phyloP scores from a whole-genome alignment of 2,329 filamentous ascomycete species.

The Phialophora expanda region DNA sequence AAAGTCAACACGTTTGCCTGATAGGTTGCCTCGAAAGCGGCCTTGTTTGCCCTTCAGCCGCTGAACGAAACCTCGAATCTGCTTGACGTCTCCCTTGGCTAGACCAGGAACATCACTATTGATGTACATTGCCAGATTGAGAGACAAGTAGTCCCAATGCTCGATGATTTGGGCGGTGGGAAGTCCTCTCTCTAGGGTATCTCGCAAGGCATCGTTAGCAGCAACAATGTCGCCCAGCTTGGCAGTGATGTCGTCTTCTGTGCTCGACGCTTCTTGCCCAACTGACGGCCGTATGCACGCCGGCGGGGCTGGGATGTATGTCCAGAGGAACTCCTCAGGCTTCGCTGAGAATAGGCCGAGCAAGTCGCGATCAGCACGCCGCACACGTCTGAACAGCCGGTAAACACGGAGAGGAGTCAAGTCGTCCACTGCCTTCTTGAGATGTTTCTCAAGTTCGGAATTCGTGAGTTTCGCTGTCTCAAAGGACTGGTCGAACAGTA shows the following conservation, averaged over 20 bases:
- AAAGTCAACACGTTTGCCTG: slow-evolving; percentile 98
- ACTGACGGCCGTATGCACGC: slow-evolving; percentile 95
- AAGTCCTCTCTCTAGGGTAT: slow-evolving; percentile 80
- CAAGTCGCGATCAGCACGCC: slow-evolving; percentile 83
- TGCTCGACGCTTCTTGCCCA: slow-evolving; percentile 88
- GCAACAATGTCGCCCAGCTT: slow-evolving; percentile 97
- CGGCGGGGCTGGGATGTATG: slow-evolving; percentile 90
- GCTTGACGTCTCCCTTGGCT: slow-evolving; percentile 85
- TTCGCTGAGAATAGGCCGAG: slow-evolving; percentile 88
- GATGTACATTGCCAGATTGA: slow-evolving; percentile 96
- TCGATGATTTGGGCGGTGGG: slow-evolving; percentile 91
- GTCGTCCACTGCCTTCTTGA: slow-evolving; percentile 92
- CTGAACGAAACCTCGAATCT: slow-evolving; percentile 92
- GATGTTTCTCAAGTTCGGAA: slow-evolving; percentile 83
- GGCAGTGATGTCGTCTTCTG: slow-evolving; percentile 94
- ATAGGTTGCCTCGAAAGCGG: slow-evolving; percentile 93
- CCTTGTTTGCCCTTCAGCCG: slow-evolving; percentile 96
- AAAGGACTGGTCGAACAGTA: slow-evolving; percentile 85
- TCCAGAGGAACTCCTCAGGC: slow-evolving; percentile 98
- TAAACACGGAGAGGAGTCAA: slow-evolving; percentile 86
- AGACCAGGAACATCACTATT: slow-evolving; percentile 95
- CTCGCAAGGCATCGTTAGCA: slow-evolving; percentile 84
- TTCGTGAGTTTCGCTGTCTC: slow-evolving; percentile 76
- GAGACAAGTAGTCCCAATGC: slow-evolving; percentile 95
- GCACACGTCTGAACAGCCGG: slow-evolving; percentile 89